Base-by-base conservation (phyloP, 345 rosid species). In the Barbarea vulgaris region DNA sequence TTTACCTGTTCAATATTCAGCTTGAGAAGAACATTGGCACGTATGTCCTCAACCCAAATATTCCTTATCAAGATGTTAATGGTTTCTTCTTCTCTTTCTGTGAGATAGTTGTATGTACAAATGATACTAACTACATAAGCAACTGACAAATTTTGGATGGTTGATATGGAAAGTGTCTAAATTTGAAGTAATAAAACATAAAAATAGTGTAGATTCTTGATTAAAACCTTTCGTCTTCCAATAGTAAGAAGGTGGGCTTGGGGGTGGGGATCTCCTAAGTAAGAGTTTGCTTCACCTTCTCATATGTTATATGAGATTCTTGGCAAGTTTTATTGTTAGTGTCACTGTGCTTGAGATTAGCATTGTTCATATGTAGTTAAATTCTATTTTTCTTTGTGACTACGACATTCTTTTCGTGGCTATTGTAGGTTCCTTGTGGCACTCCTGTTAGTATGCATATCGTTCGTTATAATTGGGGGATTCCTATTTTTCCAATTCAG, bases 21-120 rank as follows among this genome's bases (percentile, higher is more conserved):
- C 79, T 94, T 24, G 98, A 94, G 87, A 86, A 88, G 83, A 94
- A 94, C 82, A 83, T 94, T 69, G 91, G 91, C 76, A 87, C 88
- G 98, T 94, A 86, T 84, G 98, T 83, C 27, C 52, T 65, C 3
- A 72, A 59, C 58, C 33, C 70, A 7, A 7, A n/a, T 63, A 47
- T 25, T 55, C 18, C 15, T 28, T 25, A 22, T 22, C 52, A 30
- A 7, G 9, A 36, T 62, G 18, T 4, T 55, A 57, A 13, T 46
- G 41, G 33, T 24, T 36, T 31, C 3, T 44, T 15, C 19, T 59
- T 68, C 11, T 61, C 12, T 39, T 37, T 55, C 56, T 54, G 15
- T 64, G 31, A 44, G 50, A 47, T 47, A 17, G 28, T n/a, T 62
- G 18, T 69, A 15, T 59, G 19, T 52, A 21, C 25, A 51, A 41